phyloP scores from a whole-genome alignment of 345 rosid species.

The Theobroma cacao region DNA sequence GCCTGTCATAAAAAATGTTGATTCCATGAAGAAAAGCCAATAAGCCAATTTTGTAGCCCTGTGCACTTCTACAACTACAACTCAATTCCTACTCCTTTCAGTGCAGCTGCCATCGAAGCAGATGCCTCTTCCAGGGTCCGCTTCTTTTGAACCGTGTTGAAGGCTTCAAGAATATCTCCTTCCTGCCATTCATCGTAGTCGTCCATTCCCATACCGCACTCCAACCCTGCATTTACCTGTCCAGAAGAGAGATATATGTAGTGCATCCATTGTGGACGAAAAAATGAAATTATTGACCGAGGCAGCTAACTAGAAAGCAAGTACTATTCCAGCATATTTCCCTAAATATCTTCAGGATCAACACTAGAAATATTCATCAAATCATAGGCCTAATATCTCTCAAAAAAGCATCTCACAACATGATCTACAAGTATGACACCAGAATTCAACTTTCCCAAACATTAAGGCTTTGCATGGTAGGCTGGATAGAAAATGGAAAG shows the following conservation, averaged over 20 bases:
- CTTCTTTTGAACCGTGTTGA: conserved; percentile 66
- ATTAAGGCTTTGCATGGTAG: too few species aligned
- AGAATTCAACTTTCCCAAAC: not conserved
- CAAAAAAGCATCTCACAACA: not conserved
- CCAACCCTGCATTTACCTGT: conserved; percentile 82
- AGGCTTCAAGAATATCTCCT: conserved; percentile 77
- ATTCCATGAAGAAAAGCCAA: not conserved
- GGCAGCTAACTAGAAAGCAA: not conserved
- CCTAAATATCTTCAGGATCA: not conserved
- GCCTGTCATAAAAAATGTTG: not conserved
- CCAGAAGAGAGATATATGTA: not conserved
- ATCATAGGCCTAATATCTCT: not conserved
- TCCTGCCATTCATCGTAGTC: conserved; percentile 73
- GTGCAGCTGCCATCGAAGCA: conserved; percentile 85
- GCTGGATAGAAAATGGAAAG: too few species aligned
- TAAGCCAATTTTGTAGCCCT: not conserved
- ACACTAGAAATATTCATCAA: not conserved
- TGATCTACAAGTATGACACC: not conserved
- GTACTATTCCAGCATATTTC: not conserved
- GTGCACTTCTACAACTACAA: conserved; percentile 29
- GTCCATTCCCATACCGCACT: conserved; percentile 79
- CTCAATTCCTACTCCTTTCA: conserved; percentile 60
- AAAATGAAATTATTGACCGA: not conserved
- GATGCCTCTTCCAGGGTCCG: conserved; percentile 97
- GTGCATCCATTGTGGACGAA: not conserved